Evolutionary conservation across 2,329 filamentous ascomycete genomes (phyloP), one percentile per base, ranked within the genome.

Genomic region (Cryphonectria radicalis): DNA sequence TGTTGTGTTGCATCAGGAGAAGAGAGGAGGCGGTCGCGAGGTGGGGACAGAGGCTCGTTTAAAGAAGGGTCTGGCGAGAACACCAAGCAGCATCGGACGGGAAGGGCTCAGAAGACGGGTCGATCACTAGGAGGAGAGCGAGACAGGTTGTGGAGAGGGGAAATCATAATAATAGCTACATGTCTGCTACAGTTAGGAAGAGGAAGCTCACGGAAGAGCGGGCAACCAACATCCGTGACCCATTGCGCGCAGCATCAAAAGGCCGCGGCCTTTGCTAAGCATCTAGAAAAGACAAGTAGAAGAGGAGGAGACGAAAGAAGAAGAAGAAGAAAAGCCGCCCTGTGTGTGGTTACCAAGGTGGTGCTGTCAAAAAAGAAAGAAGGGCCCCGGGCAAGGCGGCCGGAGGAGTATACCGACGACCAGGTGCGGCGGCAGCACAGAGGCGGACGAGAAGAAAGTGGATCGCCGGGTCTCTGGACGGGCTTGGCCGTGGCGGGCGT

Each of bases 171-270:
- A 50, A 65, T 65, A 65, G 63, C 63, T 65, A 53, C 63, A 65
- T 65, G 10, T 17, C 28, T 46, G 42, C 42, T 53, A 53, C 42
- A 50, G 19, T 35, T 10, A 35, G 43, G 43, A 53, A 43, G 63
- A 69, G 63, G 63, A 69, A 72, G 70, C 62, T 64, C 37, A 64
- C 62, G 37, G 37, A 46, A 64, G 62, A 64, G 62, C 42, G 37
- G n/a, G 62, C 40, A 64, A n/a, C 62, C 62, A 64, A n/a, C 40
- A 42, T 64, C 22, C 19, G 42, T 64, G 62, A 19, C 37, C 35
- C 37, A 28, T 64, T 22, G 62, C 28, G 28, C 40, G 42, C 63
- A 50, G 42, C 42, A 42, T 32, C 32, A 46, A 19, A 11, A 46
- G 63, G 63, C 63, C 63, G 63, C 63, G 63, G 35, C 63, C 63